Evolutionary conservation across 768 basidiomycete genomes (phyloP).

Genomic region (Porphyrellus cyaneotinctus): DNA sequence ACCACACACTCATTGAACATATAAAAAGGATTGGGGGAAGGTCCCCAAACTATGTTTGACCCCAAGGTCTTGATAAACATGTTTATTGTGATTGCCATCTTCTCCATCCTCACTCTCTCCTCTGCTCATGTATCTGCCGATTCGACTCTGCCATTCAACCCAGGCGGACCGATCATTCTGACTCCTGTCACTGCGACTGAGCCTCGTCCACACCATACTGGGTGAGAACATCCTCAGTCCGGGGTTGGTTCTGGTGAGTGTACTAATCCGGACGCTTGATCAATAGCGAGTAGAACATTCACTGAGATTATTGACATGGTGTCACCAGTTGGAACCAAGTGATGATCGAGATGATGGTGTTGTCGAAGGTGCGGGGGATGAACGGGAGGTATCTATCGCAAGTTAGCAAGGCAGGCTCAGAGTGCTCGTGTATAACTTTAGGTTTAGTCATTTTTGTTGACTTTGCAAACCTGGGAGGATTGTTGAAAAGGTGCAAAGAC

Average conservation of each 20-base stretch:
- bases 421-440: neutral
- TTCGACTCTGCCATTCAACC: neutral
- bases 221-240: too few relatives aligned
- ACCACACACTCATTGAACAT: too few relatives aligned
- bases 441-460: neutral
- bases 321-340: neutral
- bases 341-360: neutral
- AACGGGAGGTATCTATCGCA: neutral
- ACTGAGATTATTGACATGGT: too few relatives aligned
- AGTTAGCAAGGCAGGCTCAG: too few relatives aligned
- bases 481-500: too few relatives aligned
- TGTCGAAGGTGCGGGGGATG: neutral
- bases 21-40: neutral
- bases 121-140: neutral
- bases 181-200: neutral
- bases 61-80: neutral
- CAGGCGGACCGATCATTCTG: neutral
- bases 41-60: neutral
- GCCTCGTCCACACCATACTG: neutral
- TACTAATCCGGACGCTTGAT: neutral
- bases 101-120: neutral
- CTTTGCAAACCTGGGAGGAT: too few relatives aligned
- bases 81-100: neutral
- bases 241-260: neutral
- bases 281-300: neutral